Conservation (phyloP, 2,329 filamentous ascomycete species). For the Alternaria viburni region DNA sequence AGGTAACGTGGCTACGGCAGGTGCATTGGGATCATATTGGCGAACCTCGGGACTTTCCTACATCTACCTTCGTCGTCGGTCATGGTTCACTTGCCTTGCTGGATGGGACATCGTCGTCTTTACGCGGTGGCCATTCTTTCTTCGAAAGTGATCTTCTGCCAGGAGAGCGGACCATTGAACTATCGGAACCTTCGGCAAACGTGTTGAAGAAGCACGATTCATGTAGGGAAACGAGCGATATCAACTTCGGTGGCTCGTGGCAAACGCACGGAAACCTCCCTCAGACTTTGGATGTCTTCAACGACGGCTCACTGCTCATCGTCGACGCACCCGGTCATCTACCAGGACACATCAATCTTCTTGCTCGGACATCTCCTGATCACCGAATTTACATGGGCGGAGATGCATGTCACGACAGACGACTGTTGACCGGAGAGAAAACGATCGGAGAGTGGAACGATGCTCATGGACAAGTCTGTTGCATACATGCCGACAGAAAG, state of each 20-base stretch:
- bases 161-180: conserved; percentile 50
- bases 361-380: conserved; percentile 48
- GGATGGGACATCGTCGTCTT: conserved; percentile 24
- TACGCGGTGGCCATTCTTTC: conserved; percentile 42
- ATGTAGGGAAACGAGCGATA: background rate
- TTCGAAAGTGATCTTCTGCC: conserved; percentile 57
- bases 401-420: conserved; percentile 61
- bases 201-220: background rate
- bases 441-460: conserved; percentile 60
- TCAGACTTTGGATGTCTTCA: conserved; percentile 56
- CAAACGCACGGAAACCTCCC: conserved; percentile 53
- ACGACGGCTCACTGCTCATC: conserved; percentile 56
- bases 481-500: conserved; percentile 60
- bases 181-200: conserved; percentile 44
- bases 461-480: conserved; percentile 53
- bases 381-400: conserved; percentile 59
- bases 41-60: conserved; percentile 47
- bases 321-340: conserved; percentile 61
- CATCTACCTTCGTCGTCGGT: conserved; percentile 50
- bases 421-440: conserved; percentile 60
- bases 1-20: conserved; percentile 21
- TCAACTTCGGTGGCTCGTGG: conserved; percentile 48
- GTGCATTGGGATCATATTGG: conserved; percentile 55
- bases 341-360: conserved; percentile 60
- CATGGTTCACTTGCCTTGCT: conserved; percentile 35